Conservation (phyloP, 2,329 filamentous ascomycete species). For the Hymenoscyphus fraxineus region DNA sequence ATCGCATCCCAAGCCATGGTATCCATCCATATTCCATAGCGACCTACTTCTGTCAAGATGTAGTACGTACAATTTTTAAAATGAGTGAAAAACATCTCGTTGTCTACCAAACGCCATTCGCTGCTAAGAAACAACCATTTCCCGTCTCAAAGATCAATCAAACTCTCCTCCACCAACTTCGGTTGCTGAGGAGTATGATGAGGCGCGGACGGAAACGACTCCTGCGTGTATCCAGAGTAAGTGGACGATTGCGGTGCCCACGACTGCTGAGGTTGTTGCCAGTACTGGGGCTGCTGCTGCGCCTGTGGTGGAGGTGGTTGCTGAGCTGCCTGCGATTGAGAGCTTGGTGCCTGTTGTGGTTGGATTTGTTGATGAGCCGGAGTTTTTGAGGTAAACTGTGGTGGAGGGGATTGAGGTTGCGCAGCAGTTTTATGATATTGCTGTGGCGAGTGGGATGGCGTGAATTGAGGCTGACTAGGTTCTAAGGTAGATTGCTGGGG, state of each 20-base stretch:
- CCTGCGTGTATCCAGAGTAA: conserved; percentile 52
- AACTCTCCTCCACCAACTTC: conserved; percentile 61
- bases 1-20: neutral
- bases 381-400: conserved; percentile 26
- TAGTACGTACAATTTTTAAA: neutral
- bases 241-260: conserved; percentile 36
- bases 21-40: neutral
- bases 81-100: neutral
- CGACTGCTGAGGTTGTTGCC: conserved; percentile 44
- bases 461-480: conserved; percentile 37
- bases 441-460: conserved; percentile 36
- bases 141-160: conserved; percentile 71
- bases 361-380: conserved; percentile 33
- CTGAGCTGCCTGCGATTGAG: conserved; percentile 30
- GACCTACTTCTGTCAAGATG: neutral
- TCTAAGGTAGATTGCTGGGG: conserved; percentile 35
- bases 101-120: conserved; percentile 20
- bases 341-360: conserved; percentile 13
- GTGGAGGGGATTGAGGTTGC: conserved; percentile 27
- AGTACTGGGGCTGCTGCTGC: conserved; percentile 43
- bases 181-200: conserved; percentile 50
- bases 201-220: conserved; percentile 63
- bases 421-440: conserved; percentile 26
- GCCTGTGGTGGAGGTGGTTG: conserved; percentile 30
- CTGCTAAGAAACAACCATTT: conserved; percentile 65